Percentiles rank a stretch among this genome's conserved stretches.
phyloP scores from a whole-genome alignment of 352 stramenopile genomes.

The Phytophthora quininea region DNA sequence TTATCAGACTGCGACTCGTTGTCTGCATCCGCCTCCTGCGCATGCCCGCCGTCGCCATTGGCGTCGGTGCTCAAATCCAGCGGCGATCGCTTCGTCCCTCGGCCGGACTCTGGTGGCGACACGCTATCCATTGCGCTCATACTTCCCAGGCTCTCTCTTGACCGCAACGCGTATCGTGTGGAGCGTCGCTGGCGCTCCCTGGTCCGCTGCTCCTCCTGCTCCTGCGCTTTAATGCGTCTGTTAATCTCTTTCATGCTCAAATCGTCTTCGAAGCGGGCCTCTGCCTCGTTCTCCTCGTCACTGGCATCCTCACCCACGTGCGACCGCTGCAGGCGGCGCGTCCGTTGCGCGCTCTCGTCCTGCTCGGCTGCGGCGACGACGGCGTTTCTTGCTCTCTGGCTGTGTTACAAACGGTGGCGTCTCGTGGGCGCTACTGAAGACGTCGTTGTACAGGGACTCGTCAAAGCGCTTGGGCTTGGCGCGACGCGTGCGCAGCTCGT shows the following conservation, averaged over 20 bases:
- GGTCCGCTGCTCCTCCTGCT: conserved; percentile 42
- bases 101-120: conserved; percentile 11
- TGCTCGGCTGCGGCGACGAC: conserved; percentile 10
- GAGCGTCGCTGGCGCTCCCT: conserved; percentile 34
- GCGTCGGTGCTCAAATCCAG: conserved; percentile 30
- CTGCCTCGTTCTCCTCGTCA: conserved; percentile 38
- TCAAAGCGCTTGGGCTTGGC: conserved; percentile 69
- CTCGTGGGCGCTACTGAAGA: conserved; percentile 47
- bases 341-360: conserved; percentile 11
- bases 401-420: conserved; percentile 13
- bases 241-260: conserved; percentile 68
- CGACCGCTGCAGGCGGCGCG: background rate
- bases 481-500: conserved; percentile 60
- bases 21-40: conserved; percentile 25
- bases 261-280: conserved; percentile 47
- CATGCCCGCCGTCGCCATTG: conserved; percentile 11
- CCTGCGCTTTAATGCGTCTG: conserved; percentile 50
- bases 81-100: conserved; percentile 32
- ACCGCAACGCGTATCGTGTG: conserved; percentile 67
- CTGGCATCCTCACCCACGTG: conserved; percentile 32
- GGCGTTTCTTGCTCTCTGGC: conserved; percentile 36
- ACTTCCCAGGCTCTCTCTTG: conserved; percentile 40
- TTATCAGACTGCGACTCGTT: conserved; percentile 42
- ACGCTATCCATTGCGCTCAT: conserved; percentile 24
- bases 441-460: conserved; percentile 70